Conservation (phyloP, 768 basidiomycete genomes). For the Lyophyllum decastes region DNA sequence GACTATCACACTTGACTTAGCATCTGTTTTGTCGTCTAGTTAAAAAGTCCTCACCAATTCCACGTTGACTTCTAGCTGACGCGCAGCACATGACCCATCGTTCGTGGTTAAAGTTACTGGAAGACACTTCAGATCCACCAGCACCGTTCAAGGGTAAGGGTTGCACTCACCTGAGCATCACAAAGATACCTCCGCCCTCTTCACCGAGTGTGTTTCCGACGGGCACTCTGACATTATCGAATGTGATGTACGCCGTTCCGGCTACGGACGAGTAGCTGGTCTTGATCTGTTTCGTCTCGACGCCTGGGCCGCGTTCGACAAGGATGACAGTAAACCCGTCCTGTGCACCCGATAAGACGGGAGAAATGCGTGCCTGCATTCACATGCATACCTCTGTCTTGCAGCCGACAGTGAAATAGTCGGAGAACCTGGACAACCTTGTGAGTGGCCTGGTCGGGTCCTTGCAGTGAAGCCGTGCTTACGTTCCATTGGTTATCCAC, state of each 20-base stretch:
- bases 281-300: slow-evolving; percentile 74
- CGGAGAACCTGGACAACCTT: slow-evolving; percentile 38
- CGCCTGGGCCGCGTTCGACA: slow-evolving; percentile 39
- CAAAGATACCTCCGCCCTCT: slow-evolving; percentile 34
- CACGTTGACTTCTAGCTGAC: slow-evolving; percentile 22
- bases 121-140: background rate
- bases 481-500: slow-evolving; percentile 83
- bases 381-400: slow-evolving; percentile 49
- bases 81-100: slow-evolving; percentile 75
- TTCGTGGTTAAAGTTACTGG: slow-evolving; percentile 91
- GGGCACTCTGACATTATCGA: slow-evolving; percentile 85
- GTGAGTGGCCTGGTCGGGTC: background rate
- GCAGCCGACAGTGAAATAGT: slow-evolving; percentile 73
- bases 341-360: slow-evolving; percentile 22
- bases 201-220: slow-evolving; percentile 78
- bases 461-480: slow-evolving; percentile 21
- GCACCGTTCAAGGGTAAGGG: background rate
- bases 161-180: slow-evolving; percentile 31
- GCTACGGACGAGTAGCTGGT: slow-evolving; percentile 83
- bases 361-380: background rate
- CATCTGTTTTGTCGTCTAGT: background rate
- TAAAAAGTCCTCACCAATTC: slow-evolving; percentile 12
- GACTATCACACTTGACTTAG: slow-evolving; percentile 33
- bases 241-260: slow-evolving; percentile 83
- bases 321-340: slow-evolving; percentile 43